Conservation (phyloP, 805 yeast genomes). For the Kodamaea laetipori region DNA sequence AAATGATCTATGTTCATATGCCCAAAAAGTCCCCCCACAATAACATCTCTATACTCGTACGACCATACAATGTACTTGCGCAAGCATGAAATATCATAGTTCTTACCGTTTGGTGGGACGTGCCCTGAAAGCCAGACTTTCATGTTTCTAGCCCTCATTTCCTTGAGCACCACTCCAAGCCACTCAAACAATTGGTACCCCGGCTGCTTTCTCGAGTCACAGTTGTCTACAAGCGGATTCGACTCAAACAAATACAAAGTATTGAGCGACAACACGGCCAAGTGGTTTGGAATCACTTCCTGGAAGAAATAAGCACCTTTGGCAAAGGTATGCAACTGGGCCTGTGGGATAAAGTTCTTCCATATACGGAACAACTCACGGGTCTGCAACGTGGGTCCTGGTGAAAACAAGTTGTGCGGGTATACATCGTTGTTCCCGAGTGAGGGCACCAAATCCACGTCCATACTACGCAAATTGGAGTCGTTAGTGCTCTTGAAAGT, state of each 20-base stretch:
- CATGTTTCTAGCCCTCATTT: constrained; percentile 69
- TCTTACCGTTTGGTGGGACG: constrained; percentile 83
- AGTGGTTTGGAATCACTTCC: constrained; percentile 76
- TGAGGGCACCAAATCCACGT: constrained; percentile 60
- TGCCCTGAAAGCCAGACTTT: constrained; percentile 89
- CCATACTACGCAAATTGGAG: constrained; percentile 48
- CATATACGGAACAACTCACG: constrained; percentile 74
- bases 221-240: constrained; percentile 81
- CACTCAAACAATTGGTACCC: constrained; percentile 77
- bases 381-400: constrained; percentile 89
- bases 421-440: constrained; percentile 87
- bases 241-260: constrained; percentile 73
- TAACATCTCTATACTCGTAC: constrained; percentile 79
- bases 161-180: constrained; percentile 74
- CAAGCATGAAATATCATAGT: constrained; percentile 70
- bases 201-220: constrained; percentile 72
- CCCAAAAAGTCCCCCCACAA: constrained; percentile 81
- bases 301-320: constrained; percentile 72
- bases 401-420: constrained; percentile 82
- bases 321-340: constrained; percentile 72
- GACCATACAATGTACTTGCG: constrained; percentile 79
- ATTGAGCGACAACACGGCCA: constrained; percentile 79
- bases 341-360: constrained; percentile 72
- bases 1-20: constrained; percentile 92
- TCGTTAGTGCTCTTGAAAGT: constrained; percentile 47